phyloP scores from a whole-genome alignment of 805 yeast genomes.

The Candida ortonii region DNA sequence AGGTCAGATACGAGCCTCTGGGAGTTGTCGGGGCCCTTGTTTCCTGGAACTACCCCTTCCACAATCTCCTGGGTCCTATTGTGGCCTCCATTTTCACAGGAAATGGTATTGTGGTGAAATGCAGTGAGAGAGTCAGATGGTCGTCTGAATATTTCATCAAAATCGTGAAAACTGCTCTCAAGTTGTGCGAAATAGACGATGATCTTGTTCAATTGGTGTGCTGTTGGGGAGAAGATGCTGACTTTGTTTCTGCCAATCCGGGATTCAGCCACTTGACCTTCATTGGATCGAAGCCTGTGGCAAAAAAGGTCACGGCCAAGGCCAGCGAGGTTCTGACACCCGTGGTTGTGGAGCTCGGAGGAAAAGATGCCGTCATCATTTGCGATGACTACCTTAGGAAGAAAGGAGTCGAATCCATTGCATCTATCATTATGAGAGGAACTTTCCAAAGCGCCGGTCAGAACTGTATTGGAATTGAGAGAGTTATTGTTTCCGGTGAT shows the following conservation, averaged over 20 bases:
- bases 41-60: conserved; percentile 98
- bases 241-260: conserved; percentile 78
- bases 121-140: conserved; percentile 97
- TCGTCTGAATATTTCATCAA: conserved; percentile 76
- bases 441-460: conserved; percentile 97
- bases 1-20: conserved; percentile 89
- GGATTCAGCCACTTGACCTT: conserved; percentile 86
- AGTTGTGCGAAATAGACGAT: conserved; percentile 72
- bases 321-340: conserved; percentile 91
- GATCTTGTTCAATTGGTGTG: conserved; percentile 83
- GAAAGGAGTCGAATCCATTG: conserved; percentile 43
- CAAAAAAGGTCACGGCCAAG: conserved; percentile 78
- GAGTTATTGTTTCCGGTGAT: conserved; percentile 75
- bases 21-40: conserved; percentile 88
- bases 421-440: conserved; percentile 89
- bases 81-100: conserved; percentile 89
- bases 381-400: conserved; percentile 71
- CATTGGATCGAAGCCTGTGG: conserved; percentile 94
- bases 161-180: conserved; percentile 68
- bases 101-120: conserved; percentile 84
- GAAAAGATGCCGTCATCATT: conserved; percentile 88
- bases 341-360: conserved; percentile 93
- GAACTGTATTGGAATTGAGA: conserved; percentile 95
- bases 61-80: conserved; percentile 88
- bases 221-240: conserved; percentile 84